A percentile compares a stretch with the other conserved stretches of the same genome.
Conservation (phyloP, 331 rosid species). For the Malus hybrid region DNA sequence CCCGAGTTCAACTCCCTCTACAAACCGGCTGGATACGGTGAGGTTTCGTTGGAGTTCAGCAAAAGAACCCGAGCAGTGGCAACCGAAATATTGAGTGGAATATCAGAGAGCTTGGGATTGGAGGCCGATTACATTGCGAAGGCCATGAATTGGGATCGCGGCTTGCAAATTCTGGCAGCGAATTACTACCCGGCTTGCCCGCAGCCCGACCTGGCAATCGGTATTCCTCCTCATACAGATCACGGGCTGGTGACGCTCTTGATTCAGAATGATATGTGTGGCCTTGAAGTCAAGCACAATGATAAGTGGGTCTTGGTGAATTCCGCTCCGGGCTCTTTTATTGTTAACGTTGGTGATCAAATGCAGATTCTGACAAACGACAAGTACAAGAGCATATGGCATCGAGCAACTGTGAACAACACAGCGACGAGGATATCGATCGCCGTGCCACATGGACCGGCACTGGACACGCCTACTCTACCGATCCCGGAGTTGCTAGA, state of each 20-base stretch:
- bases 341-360: no score
- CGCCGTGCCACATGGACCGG: no score
- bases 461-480: no score
- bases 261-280: background rate
- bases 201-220: conserved; percentile 1
- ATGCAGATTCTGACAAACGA: no score
- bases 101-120: conserved; percentile 14
- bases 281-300: no score
- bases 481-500: no score
- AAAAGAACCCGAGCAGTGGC: conserved; percentile 3
- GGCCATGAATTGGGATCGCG: conserved; percentile 3
- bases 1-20: conserved; percentile 44
- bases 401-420: no score
- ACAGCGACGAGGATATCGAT: no score
- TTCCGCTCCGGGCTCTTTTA: no score
- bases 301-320: no score
- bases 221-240: conserved; percentile 9
- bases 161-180: conserved; percentile 11
- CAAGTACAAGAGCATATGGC: no score
- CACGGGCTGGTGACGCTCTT: conserved; percentile 11
- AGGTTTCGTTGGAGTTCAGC: background rate
- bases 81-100: background rate
- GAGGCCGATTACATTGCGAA: background rate
- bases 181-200: conserved; percentile 14
- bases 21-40: conserved; percentile 27